Conservation (phyloP, 176 grass and related monocot species). For the Paspalum notatum region DNA sequence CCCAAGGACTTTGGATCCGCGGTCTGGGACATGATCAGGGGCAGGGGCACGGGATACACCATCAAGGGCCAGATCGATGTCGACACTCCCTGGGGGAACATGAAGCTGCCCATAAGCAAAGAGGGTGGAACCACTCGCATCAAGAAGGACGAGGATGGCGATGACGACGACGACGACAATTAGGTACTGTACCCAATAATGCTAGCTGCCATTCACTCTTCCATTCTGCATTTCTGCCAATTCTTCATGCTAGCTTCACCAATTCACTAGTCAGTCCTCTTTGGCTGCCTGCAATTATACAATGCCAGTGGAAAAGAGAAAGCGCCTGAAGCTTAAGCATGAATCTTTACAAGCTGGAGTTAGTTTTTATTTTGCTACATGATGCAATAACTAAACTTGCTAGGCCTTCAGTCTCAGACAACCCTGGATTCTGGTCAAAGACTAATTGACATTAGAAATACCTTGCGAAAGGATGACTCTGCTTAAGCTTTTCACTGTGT, state of each 20-base stretch:
- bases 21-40: slow-evolving; percentile 98
- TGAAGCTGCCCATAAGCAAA: slow-evolving; percentile 92
- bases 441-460: slow-evolving; percentile 18
- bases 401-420: background rate
- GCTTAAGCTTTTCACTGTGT: no score
- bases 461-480: no score
- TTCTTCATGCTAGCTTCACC: background rate
- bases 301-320: background rate
- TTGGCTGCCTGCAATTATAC: background rate
- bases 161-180: slow-evolving; percentile 42
- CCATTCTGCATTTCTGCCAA: background rate
- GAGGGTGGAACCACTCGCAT: slow-evolving; percentile 86
- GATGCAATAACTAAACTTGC: background rate
- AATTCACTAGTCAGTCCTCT: background rate
- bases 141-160: slow-evolving; percentile 72
- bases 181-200: slow-evolving; percentile 47
- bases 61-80: slow-evolving; percentile 94
- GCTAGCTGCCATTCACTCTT: background rate
- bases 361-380: background rate
- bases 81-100: slow-evolving; percentile 86
- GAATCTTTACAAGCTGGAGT: background rate
- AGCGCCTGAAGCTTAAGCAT: background rate
- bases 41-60: slow-evolving; percentile 72
- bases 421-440: background rate
- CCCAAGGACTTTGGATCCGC: slow-evolving; percentile 94